Base-by-base conservation (phyloP, 768 basidiomycete species). In the Podaxis carcinomalis region DNA sequence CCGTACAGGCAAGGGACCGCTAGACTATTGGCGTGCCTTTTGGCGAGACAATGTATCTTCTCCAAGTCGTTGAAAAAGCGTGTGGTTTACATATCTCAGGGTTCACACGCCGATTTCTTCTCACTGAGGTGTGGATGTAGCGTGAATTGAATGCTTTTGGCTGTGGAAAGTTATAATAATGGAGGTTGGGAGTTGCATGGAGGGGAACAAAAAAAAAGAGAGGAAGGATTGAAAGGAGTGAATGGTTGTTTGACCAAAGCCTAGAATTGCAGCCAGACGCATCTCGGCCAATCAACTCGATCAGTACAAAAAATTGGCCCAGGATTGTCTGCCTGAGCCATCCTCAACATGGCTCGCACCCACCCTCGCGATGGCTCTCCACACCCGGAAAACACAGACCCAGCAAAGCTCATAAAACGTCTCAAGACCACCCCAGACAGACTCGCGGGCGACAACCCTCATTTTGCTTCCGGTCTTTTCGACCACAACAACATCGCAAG, bases 391-490 rank as follows among this genome's bases (percentile, higher is more conserved):
- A 63, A 71, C 42, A 57, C 73, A 0, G 54, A 67, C 2, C 49
- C 59, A 28, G 32, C 39, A 28, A 59, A 62, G 27, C 44, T 64
- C 35, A 60, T 68, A 23, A 75, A 75, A 62, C 69, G 70, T 46
- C 68, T 67, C 25, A 74, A 74, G 57, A 70, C 67, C 2, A 68
- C 70, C 11, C 71, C 6, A 65, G 62, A 47, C 60, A 65, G 28
- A 32, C 28, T 46, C 64, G 63, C 63, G 44, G 63, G 21, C 57
- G 62, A 23, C 39, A 58, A 66, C 0, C 51, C 72, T 9, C 66
- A 71, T 51, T 90, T 90, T 66, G 74, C 82, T 3, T 63, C 81
- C 19, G 78, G 75, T 47, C 73, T 93, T 50, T 83, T 93, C 62
- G 79, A 84, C 60, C 78, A 80, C 56, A 70, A 77, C 54, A 84